Evolutionary conservation across 371 early-diverging fungal genomes (phyloP), one percentile per base, ranked within the genome.

Genomic region (Mucor velutinosus): DNA sequence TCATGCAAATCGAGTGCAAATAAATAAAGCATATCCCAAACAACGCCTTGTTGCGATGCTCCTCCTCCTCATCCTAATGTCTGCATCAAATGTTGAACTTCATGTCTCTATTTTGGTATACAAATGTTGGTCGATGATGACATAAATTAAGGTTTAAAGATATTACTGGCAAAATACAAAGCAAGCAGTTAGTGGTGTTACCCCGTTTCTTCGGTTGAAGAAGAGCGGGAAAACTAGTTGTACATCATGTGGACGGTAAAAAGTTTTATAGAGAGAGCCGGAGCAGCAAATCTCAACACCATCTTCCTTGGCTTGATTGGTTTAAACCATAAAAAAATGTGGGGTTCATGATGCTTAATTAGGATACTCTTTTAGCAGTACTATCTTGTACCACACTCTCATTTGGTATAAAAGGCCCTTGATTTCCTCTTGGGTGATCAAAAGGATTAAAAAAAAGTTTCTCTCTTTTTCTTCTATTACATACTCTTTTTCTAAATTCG

Each of bases 171-270:
- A 43, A 25, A 21, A 25, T 25, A 25, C 32, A 56, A 56, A 56
- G 56, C 56, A 56, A 51, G 64, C 37, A 61, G 43, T 27, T 43
- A 43, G 43, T 43, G 43, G 62, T 61, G 43, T 43, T 49, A 21
- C 71, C 71, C 66, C 71, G 67, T 53, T 62, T 35, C 17, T 51
- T 71, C 66, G 67, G 71, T 66, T 58, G 37, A 59, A 67, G 66
- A 71, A 59, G 56, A 58, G 67, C 67, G 72, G 72, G 64, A 72
- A 72, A 62, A 43, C 43, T 43, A 7, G 29, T 21, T 47, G 11
- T 7, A 8, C 27, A 27, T 67, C 72, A 72, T 63, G 62, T 71
- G 72, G 43, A 45, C 63, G 67, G 72, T 45, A 66, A 67, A 71
- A 67, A 66, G 64, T 64, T 71, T 67, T 41, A 27, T 19, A 55